Evolutionary conservation across 495 filamentous ascomycete species (phyloP).

Genomic region (Pyrenopolyporus hunteri): DNA sequence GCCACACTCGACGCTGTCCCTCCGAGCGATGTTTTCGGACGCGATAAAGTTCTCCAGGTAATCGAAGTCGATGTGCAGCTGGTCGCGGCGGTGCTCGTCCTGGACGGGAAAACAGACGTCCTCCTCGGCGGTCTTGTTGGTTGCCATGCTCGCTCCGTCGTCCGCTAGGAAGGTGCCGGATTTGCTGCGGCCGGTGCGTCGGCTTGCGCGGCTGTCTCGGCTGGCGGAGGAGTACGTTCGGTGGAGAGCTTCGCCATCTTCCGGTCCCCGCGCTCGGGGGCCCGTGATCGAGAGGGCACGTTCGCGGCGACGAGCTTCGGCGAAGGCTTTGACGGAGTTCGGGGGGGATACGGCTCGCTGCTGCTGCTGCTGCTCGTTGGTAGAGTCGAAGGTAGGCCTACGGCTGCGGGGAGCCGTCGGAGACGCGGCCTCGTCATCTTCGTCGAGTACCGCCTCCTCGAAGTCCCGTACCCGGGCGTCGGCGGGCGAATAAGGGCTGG

Average conservation of each 20-base stretch:
- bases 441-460: constrained; percentile 85
- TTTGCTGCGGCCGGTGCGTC: constrained; percentile 48
- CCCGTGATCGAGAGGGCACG: constrained; percentile 60
- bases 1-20: constrained; percentile 44
- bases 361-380: constrained; percentile 50
- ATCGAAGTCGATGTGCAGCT: constrained; percentile 79
- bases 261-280: constrained; percentile 44
- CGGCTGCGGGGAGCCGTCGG: constrained; percentile 48
- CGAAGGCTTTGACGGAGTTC: constrained; percentile 97
- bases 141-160: constrained; percentile 56
- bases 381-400: constrained; percentile 54
- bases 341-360: constrained; percentile 81
- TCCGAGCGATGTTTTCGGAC: constrained; percentile 58
- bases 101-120: constrained; percentile 83
- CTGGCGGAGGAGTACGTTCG: constrained; percentile 75
- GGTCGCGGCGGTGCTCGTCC: constrained; percentile 51
- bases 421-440: constrained; percentile 61
- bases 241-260: constrained; percentile 70
- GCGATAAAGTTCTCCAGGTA: constrained; percentile 82
- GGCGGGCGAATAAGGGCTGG: constrained; percentile 41
- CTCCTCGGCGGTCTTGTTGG: constrained; percentile 69
- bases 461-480: constrained; percentile 54
- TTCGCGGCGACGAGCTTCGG: constrained; percentile 70
- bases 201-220: constrained; percentile 50
- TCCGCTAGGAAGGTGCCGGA: constrained; percentile 51